Percentiles rank a stretch among this genome's conserved stretches.
phyloP scores from a whole-genome alignment of 305 asterid genomes.

The Fraxinus floribunda region DNA sequence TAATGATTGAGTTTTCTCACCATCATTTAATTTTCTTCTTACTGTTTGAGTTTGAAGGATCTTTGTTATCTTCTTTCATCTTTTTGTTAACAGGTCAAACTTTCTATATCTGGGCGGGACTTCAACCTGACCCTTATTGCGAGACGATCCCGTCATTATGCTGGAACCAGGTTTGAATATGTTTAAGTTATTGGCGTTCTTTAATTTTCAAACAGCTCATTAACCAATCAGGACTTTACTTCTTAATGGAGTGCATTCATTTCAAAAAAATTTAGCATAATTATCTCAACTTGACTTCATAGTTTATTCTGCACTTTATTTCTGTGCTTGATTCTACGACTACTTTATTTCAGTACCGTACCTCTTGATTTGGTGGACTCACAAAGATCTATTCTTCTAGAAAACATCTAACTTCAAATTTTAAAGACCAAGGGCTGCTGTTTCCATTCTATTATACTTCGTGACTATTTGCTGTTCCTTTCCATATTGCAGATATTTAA shows the following conservation, averaged over 20 bases:
- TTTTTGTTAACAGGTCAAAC: conserved; percentile 51
- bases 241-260: not conserved
- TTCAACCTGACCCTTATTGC: conserved; percentile 75
- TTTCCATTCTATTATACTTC: not conserved
- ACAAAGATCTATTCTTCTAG: not conserved
- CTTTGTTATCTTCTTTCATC: not conserved
- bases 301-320: not conserved
- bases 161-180: conserved; percentile 82
- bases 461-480: conserved; percentile 14
- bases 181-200: not conserved
- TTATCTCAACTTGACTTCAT: not conserved
- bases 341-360: not conserved
- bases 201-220: not conserved
- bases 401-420: not conserved
- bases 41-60: conserved; percentile 11
- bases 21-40: not conserved
- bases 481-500: conserved; percentile 54
- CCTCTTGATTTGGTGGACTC: conserved; percentile 16
- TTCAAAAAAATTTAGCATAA: not conserved
- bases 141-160: conserved; percentile 93
- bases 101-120: conserved; percentile 55
- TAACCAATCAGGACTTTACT: not conserved
- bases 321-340: not conserved
- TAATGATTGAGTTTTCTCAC: not conserved
- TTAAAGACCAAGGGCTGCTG: not conserved